Conservation (phyloP, 352 stramenopile genomes). For the Globisporangium nagaii region DNA sequence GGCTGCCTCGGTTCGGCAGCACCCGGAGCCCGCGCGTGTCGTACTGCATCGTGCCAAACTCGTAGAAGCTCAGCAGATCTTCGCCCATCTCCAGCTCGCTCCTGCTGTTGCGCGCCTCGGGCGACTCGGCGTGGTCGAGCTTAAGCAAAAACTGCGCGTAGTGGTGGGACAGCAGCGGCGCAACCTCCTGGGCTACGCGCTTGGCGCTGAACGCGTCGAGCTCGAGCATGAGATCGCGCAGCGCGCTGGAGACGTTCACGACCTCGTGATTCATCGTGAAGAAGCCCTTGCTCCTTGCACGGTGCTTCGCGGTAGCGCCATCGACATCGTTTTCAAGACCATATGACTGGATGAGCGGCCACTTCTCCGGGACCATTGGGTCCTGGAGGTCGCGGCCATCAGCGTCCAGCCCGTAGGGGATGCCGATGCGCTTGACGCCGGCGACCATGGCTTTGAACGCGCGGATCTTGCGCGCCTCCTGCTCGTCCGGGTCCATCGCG, state of each 20-base stretch:
- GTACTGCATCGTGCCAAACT: constrained; percentile 75
- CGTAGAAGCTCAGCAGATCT: constrained; percentile 70
- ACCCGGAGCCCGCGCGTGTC: constrained; percentile 27
- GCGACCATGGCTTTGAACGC: constrained; percentile 64
- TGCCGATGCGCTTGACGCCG: constrained; percentile 36
- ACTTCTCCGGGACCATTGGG: constrained; percentile 60
- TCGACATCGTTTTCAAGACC: constrained; percentile 31
- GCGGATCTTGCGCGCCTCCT: constrained; percentile 58
- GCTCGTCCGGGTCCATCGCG: constrained; percentile 58
- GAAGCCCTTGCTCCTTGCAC: constrained; percentile 51
- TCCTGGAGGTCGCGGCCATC: constrained; percentile 33
- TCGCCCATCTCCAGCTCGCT: constrained; percentile 57
- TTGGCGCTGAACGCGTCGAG: constrained; percentile 55
- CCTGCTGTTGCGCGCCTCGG: constrained; percentile 27
- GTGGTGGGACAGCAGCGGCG: constrained; percentile 48
- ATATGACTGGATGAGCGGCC: constrained; percentile 71
- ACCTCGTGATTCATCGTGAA: constrained; percentile 74
- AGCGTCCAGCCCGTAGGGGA: constrained; percentile 42
- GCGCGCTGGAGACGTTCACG: constrained; percentile 38
- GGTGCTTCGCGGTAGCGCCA: constrained; percentile 3
- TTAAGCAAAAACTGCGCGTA: constrained; percentile 66
- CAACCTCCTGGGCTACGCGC: constrained; percentile 43
- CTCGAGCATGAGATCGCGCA: constrained; percentile 33
- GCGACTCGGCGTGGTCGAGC: constrained; percentile 54
- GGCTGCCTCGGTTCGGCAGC: constrained; percentile 29